A percentile compares a stretch with the other conserved stretches of the same genome.
Evolutionary conservation across 306 rosid species (phyloP).

Genomic region (Biancaea sappan): DNA sequence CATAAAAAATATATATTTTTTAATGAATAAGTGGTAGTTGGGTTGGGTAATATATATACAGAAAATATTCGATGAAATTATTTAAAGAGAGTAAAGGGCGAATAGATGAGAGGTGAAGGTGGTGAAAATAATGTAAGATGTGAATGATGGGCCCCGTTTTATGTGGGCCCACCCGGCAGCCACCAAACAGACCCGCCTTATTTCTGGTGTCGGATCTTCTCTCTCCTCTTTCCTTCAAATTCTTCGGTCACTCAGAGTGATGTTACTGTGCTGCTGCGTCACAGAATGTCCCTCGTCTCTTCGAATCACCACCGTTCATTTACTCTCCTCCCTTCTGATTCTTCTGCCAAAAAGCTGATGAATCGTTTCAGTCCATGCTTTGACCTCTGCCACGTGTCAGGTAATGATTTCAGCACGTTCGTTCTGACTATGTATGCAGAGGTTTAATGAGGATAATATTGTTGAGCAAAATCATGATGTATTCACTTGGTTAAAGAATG

Average conservation of each 20-base stretch:
- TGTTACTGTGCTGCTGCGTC: slow-evolving; percentile 33
- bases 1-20: not conserved
- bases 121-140: slow-evolving; percentile 49
- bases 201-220: slow-evolving; percentile 45
- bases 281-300: slow-evolving; percentile 10
- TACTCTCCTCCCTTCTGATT: not conserved
- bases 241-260: slow-evolving; percentile 35
- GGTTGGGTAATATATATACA: too few relatives aligned
- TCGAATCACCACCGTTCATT: slow-evolving; percentile 21
- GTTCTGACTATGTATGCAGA: slow-evolving; percentile 16
- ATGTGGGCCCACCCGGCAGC: slow-evolving; percentile 62
- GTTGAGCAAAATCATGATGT: too few relatives aligned
- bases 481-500: too few relatives aligned
- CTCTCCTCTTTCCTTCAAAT: slow-evolving; percentile 34
- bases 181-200: slow-evolving; percentile 55
- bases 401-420: slow-evolving; percentile 39
- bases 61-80: too few relatives aligned
- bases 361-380: not conserved
- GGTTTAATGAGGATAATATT: too few relatives aligned
- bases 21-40: not conserved
- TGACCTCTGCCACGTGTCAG: slow-evolving; percentile 25
- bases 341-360: not conserved
- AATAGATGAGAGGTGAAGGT: not conserved
- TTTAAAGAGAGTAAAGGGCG: not conserved
- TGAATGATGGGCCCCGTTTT: slow-evolving; percentile 31